Conservation (phyloP, 306 rosid genomes). For the Quillaja saponaria region DNA sequence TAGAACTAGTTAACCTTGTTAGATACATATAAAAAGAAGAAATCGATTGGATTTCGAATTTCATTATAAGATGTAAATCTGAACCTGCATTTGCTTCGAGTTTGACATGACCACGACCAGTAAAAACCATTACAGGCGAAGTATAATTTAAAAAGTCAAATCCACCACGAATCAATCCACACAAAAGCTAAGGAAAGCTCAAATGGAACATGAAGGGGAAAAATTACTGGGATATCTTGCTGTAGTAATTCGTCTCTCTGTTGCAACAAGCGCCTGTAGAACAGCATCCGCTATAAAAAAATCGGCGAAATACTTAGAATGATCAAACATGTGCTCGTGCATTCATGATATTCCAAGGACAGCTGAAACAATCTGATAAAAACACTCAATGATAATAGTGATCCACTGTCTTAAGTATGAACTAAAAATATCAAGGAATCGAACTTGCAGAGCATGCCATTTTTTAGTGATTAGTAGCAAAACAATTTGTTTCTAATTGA, state of each 20-base stretch:
- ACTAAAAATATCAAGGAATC: too few relatives aligned
- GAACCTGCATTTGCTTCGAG: slow-evolving; percentile 34
- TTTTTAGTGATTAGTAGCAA: too few relatives aligned
- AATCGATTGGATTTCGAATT: too few relatives aligned
- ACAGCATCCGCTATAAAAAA: slow-evolving; percentile 7
- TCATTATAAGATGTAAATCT: too few relatives aligned
- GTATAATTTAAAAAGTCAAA: slow-evolving; percentile 38
- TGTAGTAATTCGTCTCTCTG: slow-evolving; percentile 43
- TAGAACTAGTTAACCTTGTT: too few relatives aligned
- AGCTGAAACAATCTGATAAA: neutral
- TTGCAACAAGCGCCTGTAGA: slow-evolving; percentile 62
- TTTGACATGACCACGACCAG: slow-evolving; percentile 28
- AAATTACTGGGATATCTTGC: slow-evolving; percentile 40
- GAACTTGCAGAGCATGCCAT: too few relatives aligned
- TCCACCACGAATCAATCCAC: slow-evolving; percentile 44
- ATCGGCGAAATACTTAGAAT: too few relatives aligned
- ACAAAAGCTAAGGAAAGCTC: slow-evolving; percentile 34
- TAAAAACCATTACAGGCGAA: slow-evolving; percentile 36
- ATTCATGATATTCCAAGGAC: slow-evolving; percentile 5
- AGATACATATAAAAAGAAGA: too few relatives aligned
- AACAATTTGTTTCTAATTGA: too few relatives aligned
- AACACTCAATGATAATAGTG: too few relatives aligned
- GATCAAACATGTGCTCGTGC: neutral
- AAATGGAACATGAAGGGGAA: slow-evolving; percentile 36
- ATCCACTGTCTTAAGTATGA: too few relatives aligned